Evolutionary conservation across 306 rosid species (phyloP), one percentile per base, ranked within the genome.

Genomic region (Castanea crenata): DNA sequence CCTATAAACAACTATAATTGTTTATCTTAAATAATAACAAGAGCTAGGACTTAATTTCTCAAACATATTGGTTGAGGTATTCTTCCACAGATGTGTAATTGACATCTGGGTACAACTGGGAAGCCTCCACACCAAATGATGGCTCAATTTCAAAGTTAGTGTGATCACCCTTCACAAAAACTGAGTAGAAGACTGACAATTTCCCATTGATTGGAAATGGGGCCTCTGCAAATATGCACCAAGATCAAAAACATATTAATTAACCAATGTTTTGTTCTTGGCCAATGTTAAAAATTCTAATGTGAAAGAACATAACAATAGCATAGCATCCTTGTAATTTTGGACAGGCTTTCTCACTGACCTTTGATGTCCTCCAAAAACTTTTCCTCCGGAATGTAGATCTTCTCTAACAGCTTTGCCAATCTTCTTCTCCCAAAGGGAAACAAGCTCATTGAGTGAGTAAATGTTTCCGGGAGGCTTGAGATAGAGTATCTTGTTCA

Each of bases 381-480:
- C 55, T 91, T 89, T 20, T 94, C 95, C 41, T 94, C 95, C 1
- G 95, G 81, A 56, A 92, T 79, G 73, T 86, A 85, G 71, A 18
- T 63, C 69, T 91, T 94, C 34, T 90, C 90, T 23, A 1, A 94
- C 81, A 76, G 89, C 81, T 83, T 92, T 90, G 54, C 90, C 97
- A 29, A 94, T 94, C 81, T 92, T 94, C 23, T 85, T 92, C 92
- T 94, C 98, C 98, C 97, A 94, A 70, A 92, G 73, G 49, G 97
- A 88, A 1, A 92, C 97, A 23, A 94, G 91, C 23, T 92, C 91
- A 57, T 92, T 91, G 83, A 92, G 84, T 29, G 97, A 90, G 88
- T 83, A 81, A 4, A 73, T 89, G 90, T 92, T 92, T 69, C 81
- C 82, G 0, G 97, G 85, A 57, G 98, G 93, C 77, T 41, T 91